Base-by-base conservation (phyloP, 1,284 basidiomycete genomes). In the Boletellus sp. region DNA sequence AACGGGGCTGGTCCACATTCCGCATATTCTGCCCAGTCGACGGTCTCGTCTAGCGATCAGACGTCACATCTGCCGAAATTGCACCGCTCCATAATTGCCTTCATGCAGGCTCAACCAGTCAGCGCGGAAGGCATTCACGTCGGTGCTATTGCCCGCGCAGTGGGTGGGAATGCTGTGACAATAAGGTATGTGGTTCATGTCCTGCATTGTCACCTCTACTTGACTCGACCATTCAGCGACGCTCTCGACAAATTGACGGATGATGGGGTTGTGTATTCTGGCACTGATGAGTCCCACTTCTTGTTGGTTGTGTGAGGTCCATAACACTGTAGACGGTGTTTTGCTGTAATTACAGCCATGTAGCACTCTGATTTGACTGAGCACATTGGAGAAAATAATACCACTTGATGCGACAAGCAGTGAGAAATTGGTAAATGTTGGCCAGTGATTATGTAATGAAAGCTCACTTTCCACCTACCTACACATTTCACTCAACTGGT, bases 161-260 rank as follows among this genome's bases (percentile, higher is more conserved):
- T 81, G 28, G 71, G 72, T 43, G 64, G 73, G 21, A 67, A 74
- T 58, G 74, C 75, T 38, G 56, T 62, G n/a, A 67, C 74, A 50
- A 78, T 84, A 51, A 78, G 75, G 83, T 83, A 54, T 55, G 71
- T 37, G 16, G 28, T 43, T n/a, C 36, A n/a, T 8, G 35, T 43
- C 18, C n/a, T n/a, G n/a, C n/a, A 41, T 40, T 19, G 15, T 48
- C 35, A 4, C 37, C 3, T 45, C 21, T 2, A 35, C 33, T 55
- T 41, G 51, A 54, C 24, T 22, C 38, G 1, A 30, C 32, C 19
- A 21, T 47, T 30, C 55, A 86, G 89, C 59, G 71, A 79, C 42
- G 86, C 85, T 22, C 70, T 93, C 51, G 86, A 91, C 53, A 68
- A 69, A 47, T 72, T 94, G 47, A 81, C 87, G 71, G 79, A 83